Percentiles rank a stretch among this genome's conserved stretches.
phyloP scores from a whole-genome alignment of 2,329 filamentous ascomycete species.

The Aspergillus candidus region DNA sequence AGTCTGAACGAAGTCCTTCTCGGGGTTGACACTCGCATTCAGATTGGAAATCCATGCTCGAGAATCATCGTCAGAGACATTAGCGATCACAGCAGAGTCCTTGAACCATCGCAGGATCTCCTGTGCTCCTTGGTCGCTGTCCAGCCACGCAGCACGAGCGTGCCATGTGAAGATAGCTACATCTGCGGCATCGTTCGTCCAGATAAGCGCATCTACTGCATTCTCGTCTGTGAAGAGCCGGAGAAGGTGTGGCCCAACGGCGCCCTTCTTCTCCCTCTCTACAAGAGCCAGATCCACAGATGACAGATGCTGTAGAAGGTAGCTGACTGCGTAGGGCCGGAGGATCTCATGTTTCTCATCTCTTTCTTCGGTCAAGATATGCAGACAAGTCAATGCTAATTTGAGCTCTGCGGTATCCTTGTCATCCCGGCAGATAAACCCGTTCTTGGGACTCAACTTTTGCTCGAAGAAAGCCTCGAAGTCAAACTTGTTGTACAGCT shows the following conservation, averaged over 20 bases:
- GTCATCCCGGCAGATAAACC: slow-evolving; percentile 18
- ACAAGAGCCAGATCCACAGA: slow-evolving; percentile 20
- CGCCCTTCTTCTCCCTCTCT: slow-evolving; percentile 15
- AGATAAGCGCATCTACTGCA: slow-evolving; percentile 13
- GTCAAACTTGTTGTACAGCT: slow-evolving; percentile 19
- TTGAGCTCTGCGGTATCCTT: slow-evolving; percentile 15
- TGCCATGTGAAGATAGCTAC: slow-evolving; percentile 7
- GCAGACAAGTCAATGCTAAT: slow-evolving; percentile 13
- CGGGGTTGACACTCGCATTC: slow-evolving; percentile 9
- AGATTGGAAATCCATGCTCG: slow-evolving; percentile 18
- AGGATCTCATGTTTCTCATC: slow-evolving; percentile 7
- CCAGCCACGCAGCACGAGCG: slow-evolving; percentile 15
- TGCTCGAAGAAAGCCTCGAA: slow-evolving; percentile 21
- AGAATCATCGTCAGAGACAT: slow-evolving; percentile 8
- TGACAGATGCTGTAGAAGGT: slow-evolving; percentile 15
- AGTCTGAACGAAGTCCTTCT: slow-evolving; percentile 15
- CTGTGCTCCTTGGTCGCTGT: slow-evolving; percentile 8
- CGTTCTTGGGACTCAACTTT: slow-evolving; percentile 14
- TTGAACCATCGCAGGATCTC: slow-evolving; percentile 18
- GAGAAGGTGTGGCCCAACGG: slow-evolving; percentile 16
- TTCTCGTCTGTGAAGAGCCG: slow-evolving; percentile 17
- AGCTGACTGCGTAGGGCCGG: slow-evolving; percentile 10
- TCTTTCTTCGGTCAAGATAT: slow-evolving; percentile 10
- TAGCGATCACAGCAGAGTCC: slow-evolving; percentile 17
- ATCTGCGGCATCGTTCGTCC: slow-evolving; percentile 8